Evolutionary conservation across 805 yeast species (phyloP).

Genomic region (Metschnikowia lunata): DNA sequence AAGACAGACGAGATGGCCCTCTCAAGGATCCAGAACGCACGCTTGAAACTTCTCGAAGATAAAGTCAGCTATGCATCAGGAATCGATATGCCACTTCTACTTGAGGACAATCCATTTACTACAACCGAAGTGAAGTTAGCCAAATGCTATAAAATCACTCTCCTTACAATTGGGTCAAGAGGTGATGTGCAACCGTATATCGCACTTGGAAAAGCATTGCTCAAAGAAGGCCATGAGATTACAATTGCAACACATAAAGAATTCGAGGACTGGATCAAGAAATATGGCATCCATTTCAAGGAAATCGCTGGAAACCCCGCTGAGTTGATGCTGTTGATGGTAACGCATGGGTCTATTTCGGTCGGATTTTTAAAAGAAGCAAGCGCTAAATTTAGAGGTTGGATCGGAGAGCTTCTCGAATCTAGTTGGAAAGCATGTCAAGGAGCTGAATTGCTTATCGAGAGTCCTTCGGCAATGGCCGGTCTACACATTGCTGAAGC

Average conservation of each 20-base stretch:
- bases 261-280: conserved; percentile 68
- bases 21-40: conserved; percentile 47
- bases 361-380: conserved; percentile 83
- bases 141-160: conserved; percentile 53
- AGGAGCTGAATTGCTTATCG: conserved; percentile 76
- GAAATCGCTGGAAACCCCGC: conserved; percentile 91
- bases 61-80: conserved; percentile 57
- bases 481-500: conserved; percentile 96
- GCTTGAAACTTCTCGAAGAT: conserved; percentile 64
- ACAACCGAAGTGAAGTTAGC: conserved; percentile 51
- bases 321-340: conserved; percentile 88
- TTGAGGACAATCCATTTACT: conserved; percentile 59
- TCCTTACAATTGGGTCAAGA: conserved; percentile 88
- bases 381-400: conserved; percentile 65
- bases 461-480: conserved; percentile 95
- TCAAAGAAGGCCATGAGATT: conserved; percentile 77
- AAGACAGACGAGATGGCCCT: conserved; percentile 5
- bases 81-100: conserved; percentile 59
- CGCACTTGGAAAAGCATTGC: conserved; percentile 76
- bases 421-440: conserved; percentile 88
- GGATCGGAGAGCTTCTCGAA: conserved; percentile 71
- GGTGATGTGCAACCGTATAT: conserved; percentile 98
- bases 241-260: conserved; percentile 84
- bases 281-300: conserved; percentile 62
- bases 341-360: conserved; percentile 81